Percentiles rank a stretch among this genome's conserved stretches.
phyloP scores from a whole-genome alignment of 139 green algal genomes.

The Axilococcus clingmanii region DNA sequence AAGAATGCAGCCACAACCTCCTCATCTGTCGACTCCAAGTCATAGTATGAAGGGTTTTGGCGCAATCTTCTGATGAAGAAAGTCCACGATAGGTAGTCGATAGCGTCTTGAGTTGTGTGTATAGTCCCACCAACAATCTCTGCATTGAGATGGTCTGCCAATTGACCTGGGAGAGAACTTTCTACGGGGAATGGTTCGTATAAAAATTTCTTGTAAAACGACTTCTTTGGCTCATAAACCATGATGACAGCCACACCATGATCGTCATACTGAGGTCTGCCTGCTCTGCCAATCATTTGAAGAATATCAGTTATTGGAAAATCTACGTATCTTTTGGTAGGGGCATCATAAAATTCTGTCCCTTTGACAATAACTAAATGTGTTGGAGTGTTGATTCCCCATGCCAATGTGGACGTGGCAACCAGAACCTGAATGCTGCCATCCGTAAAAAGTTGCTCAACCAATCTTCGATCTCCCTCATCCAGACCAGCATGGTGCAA shows the following conservation, averaged over 20 bases:
- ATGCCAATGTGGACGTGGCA: constrained; percentile 83
- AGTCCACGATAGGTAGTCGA: constrained; percentile 97
- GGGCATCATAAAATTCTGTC: constrained; percentile 92
- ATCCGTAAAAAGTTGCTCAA: constrained; percentile 81
- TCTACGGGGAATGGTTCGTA: constrained; percentile 99
- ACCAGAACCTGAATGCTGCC: constrained; percentile 91
- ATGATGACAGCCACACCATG: constrained; percentile 92
- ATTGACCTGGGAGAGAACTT: constrained; percentile 65
- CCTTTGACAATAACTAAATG: constrained; percentile 96
- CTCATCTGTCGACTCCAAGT: constrained; percentile 46
- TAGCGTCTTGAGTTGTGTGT: constrained; percentile 59
- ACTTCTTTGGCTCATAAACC: constrained; percentile 95
- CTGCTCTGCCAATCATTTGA: constrained; percentile 88
- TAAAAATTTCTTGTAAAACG: constrained; percentile 98
- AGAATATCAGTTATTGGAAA: constrained; percentile 97
- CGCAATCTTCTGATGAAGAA: constrained; percentile 70
- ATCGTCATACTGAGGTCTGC: constrained; percentile 86
- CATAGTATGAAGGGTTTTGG: constrained; percentile 95
- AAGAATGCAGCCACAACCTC: constrained; percentile 66
- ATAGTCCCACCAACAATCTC: constrained; percentile 80
- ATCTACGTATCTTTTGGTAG: constrained; percentile 81
- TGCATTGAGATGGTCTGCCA: constrained; percentile 94
- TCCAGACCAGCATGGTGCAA: constrained; percentile 91
- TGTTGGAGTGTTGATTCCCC: constrained; percentile 91
- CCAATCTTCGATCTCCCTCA: constrained; percentile 66